phyloP scores from a whole-genome alignment of 2,329 filamentous ascomycete genomes.

The Intubia oerlemansii region DNA sequence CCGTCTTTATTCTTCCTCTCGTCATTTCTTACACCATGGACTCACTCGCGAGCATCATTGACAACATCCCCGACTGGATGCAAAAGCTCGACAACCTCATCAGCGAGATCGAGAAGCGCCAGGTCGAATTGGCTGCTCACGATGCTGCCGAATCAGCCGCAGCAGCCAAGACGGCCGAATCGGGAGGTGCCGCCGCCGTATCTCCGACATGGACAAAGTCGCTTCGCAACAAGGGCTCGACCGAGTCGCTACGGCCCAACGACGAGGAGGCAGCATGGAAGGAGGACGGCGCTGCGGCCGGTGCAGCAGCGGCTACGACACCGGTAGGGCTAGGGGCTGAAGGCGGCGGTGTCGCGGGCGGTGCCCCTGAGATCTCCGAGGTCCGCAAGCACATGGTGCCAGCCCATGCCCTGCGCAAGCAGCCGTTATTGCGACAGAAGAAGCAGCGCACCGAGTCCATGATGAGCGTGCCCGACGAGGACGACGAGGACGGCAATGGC shows the following conservation, averaged over 20 bases:
- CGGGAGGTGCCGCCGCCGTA: too few species aligned
- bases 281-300: too few species aligned
- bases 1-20: neutral
- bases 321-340: too few species aligned
- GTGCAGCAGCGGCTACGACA: too few species aligned
- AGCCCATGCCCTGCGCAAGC: too few species aligned
- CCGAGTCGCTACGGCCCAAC: conserved; percentile 10
- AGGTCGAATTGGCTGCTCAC: conserved; percentile 30
- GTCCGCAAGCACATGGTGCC: too few species aligned
- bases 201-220: too few species aligned
- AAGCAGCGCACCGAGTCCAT: conserved; percentile 27
- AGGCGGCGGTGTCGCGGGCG: too few species aligned
- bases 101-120: conserved; percentile 37
- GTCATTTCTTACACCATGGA: conserved; percentile 20
- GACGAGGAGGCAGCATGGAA: conserved; percentile 5
- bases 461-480: conserved; percentile 24
- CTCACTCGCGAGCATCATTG: conserved; percentile 29
- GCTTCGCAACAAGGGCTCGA: conserved; percentile 10
- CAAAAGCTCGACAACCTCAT: conserved; percentile 36
- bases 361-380: neutral
- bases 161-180: conserved; percentile 6
- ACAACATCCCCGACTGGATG: conserved; percentile 38
- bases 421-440: too few species aligned
- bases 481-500: conserved; percentile 12
- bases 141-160: conserved; percentile 12